Evolutionary conservation across 164 flowering plant genomes (phyloP), one percentile per base, ranked within the genome.

Genomic region (Berberis vulgaris): DNA sequence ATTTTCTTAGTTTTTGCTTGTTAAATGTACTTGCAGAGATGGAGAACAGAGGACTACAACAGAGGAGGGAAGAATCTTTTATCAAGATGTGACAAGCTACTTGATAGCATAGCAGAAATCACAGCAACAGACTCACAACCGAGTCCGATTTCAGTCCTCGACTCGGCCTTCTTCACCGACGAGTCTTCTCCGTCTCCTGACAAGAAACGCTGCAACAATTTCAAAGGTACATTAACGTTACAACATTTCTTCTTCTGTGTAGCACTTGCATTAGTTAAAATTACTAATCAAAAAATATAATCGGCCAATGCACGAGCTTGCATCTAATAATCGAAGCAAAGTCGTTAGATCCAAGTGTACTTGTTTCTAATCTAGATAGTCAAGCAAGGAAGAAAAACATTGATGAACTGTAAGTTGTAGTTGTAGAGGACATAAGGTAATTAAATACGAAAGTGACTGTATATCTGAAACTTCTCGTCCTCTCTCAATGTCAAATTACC

Each of bases 81-180:
- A 63, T 93, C 86, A 71, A 78, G 98, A 64, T 90, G 96, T 39
- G 95, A 87, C 56, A 82, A 84, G 81, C 81, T 94, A 69, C 89
- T 94, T 5, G 79, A 84, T 78, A 87, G 95, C 77, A 94, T 94
- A 66, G 89, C 96, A 5, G 89, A 87, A 70, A 83, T 92, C 54
- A 82, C 80, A 7, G 3, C 73, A 3, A 50, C 73, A 42, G 90
- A 83, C 71, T 72, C 71, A 71, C 97, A 91, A 65, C 96, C 97
- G 67, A 94, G 99, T 74, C 99, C 97, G 0, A 93, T 91, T 13
- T 94, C 99, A 5, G 97, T 94, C 9, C 86, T 94, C 0, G 99
- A 94, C 77, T 81, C 94, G 45, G 79, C 91, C 7, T 83, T 88
- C 70, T 81, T 87, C 83, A 83, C 77, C 68, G 97, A 88, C 54